Evolutionary conservation across 164 flowering plant genomes (phyloP), one percentile per base, ranked within the genome.

Genomic region (Aristolochia californica): DNA sequence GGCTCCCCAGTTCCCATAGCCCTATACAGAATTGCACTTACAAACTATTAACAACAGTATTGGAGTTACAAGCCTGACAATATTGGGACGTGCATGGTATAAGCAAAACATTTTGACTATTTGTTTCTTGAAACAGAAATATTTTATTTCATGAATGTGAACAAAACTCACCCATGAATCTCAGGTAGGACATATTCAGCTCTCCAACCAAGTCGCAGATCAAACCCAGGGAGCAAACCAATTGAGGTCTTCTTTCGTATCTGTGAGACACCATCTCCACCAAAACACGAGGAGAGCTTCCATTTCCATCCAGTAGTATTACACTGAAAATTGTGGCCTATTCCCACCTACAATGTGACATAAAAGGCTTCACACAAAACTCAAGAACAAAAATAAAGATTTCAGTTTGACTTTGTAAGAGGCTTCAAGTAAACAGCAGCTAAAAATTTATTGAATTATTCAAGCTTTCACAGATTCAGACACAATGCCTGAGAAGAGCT

Each of bases 141-240:
- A 5, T 12, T 16, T 13, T 38, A 43, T 13, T 13, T 1, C 9
- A 38, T 13, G 45, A 25, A 49, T 24, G 28, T 13, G 14, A 16
- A 22, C 57, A 38, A 14, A 66, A 71, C 83, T 77, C 75, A 66
- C 98, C 98, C 98, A 13, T 83, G 81, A 58, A 91, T 63, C 74
- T 88, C 96, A 9, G 96, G 98, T 60, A 91, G 79, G 64, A 86
- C 84, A 74, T 84, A 88, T 63, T 91, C 95, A 18, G 98, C 98
- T 60, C 72, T 79, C 98, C 98, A 91, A 26, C 90, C 95, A 56
- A 88, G 77, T 22, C 98, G 88, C 20, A 88, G 68, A 73, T 82
- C 95, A 61, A 91, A 66, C 53, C 98, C 98, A 18, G 91, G 95
- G 53, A 72, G 72, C 59, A 86, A 55, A 16, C 88, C 84, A 47